These are phyloP conservation scores for Penicillium psychrosexuale DNA, from an alignment of 2,329 filamentous ascomycete genomes.

Conservation along the genomic window DNA sequence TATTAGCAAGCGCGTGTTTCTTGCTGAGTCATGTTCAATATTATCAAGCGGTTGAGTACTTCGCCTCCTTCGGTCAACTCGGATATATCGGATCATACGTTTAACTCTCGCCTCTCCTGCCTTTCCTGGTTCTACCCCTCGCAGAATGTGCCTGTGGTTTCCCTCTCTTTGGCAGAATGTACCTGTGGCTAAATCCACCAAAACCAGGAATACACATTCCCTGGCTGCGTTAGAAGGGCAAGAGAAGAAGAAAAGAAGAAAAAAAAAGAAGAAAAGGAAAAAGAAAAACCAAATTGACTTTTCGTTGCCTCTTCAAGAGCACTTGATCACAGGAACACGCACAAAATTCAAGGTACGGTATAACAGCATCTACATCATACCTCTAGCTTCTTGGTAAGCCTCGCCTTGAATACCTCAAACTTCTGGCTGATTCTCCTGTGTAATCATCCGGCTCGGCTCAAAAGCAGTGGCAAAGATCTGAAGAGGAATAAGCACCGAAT, in stretches of 20 bases:
- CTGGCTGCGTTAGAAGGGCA: neutral
- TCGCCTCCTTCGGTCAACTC: neutral
- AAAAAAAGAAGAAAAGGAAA: too few relatives aligned
- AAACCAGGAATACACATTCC: too few relatives aligned
- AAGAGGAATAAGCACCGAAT: too few relatives aligned
- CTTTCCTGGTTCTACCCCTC: neutral
- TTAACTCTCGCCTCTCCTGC: neutral
- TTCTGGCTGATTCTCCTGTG: neutral
- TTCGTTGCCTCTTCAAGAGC: neutral
- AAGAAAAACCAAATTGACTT: neutral
- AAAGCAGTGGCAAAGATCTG: neutral
- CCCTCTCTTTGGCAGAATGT: neutral
- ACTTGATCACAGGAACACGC: neutral
- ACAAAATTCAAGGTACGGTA: neutral
- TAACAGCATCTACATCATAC: neutral
- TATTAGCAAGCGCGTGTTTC: neutral
- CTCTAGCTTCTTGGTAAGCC: neutral
- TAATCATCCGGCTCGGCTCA: neutral
- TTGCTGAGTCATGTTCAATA: neutral
- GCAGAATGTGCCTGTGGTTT: neutral
- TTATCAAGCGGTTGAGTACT: neutral
- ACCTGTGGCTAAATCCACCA: neutral
- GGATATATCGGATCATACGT: neutral
- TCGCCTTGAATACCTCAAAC: neutral
- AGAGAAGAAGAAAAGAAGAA: neutral